Conservation (phyloP, 345 rosid species). For the Lepidium aucheri region DNA sequence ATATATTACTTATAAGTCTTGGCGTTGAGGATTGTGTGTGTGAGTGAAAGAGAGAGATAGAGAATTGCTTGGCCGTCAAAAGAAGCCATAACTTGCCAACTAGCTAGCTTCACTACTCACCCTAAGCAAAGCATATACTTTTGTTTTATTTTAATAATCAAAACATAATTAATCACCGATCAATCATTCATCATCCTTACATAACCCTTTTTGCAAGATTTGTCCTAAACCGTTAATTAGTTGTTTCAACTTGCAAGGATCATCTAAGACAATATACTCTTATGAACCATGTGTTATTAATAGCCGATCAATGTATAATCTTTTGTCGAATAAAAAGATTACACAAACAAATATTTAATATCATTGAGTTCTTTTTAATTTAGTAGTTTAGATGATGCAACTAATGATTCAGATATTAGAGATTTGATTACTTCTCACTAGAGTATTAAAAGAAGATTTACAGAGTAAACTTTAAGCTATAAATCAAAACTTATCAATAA, state of each 20-base stretch:
- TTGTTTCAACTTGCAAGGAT: constrained; percentile 8
- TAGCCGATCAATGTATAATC: no score
- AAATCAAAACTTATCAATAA: no score
- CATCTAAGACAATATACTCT: not conserved
- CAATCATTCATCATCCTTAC: not conserved
- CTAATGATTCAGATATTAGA: no score
- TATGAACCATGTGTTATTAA: no score
- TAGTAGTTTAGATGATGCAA: no score
- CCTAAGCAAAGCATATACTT: constrained; percentile 31
- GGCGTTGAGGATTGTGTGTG: constrained; percentile 19
- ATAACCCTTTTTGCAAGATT: not conserved
- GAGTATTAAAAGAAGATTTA: no score
- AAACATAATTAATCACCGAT: not conserved
- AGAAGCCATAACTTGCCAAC: constrained; percentile 30
- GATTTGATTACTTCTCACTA: no score
- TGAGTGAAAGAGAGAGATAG: not conserved
- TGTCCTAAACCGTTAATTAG: constrained; percentile 9
- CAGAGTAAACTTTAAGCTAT: no score
- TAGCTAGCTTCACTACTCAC: constrained; percentile 33
- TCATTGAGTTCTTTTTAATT: no score
- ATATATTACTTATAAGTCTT: constrained; percentile 4
- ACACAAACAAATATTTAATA: no score
- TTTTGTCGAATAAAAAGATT: no score
- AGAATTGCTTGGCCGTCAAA: constrained; percentile 32
- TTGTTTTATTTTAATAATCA: not conserved